These are phyloP conservation scores for Lophiostoma macrostomum DNA, from an alignment of 495 filamentous ascomycete genomes.

Conservation along the genomic window DNA sequence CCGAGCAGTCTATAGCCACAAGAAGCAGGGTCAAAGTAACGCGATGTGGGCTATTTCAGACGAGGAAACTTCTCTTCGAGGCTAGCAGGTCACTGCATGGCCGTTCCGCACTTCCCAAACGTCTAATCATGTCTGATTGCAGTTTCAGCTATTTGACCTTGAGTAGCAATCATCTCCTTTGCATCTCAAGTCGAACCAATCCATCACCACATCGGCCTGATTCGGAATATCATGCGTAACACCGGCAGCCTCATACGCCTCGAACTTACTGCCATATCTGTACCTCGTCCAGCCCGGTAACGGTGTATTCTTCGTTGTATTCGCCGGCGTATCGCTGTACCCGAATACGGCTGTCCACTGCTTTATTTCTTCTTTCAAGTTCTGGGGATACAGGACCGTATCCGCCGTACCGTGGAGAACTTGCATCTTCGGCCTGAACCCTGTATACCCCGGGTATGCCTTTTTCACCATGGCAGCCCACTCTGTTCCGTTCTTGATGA, in stretches of 20 bases:
- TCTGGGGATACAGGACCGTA: constrained; percentile 49
- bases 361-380: constrained; percentile 53
- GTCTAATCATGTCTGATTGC: too few relatives aligned
- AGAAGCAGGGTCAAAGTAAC: too few relatives aligned
- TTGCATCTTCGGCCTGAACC: constrained; percentile 54
- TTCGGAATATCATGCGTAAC: constrained; percentile 48
- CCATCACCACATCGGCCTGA: constrained; percentile 28
- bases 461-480: constrained; percentile 52
- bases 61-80: too few relatives aligned
- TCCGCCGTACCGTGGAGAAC: constrained; percentile 55
- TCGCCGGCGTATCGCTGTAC: constrained; percentile 4
- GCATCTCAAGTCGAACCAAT: constrained; percentile 31
- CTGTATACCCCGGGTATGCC: constrained; percentile 55
- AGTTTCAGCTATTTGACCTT: too few relatives aligned
- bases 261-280: constrained; percentile 47
- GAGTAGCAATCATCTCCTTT: constrained; percentile 14
- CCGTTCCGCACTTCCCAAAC: too few relatives aligned
- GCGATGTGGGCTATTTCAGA: too few relatives aligned
- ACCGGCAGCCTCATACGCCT: constrained; percentile 48
- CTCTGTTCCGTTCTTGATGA: constrained; percentile 46
- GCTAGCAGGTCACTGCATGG: too few relatives aligned
- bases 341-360: constrained; percentile 57
- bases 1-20: too few relatives aligned
- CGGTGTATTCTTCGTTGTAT: constrained; percentile 24
- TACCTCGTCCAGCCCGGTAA: constrained; percentile 49